Percentiles rank a stretch among this genome's conserved stretches.
These are phyloP conservation scores for Rhynchospora pubera DNA, from an alignment of 176 grass and related monocot species.

Conservation along the genomic window DNA sequence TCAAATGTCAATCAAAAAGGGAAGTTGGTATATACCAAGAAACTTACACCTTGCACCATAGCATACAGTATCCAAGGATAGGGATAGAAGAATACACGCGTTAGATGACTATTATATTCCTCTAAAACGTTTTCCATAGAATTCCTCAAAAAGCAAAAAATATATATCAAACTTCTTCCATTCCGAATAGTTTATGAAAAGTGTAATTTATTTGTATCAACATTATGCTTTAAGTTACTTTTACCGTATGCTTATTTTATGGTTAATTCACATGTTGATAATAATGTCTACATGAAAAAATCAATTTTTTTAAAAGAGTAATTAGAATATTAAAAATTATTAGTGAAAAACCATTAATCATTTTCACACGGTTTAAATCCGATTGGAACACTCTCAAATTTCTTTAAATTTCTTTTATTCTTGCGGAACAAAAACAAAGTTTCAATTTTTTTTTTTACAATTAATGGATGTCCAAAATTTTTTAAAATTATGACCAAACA, in stretches of 20 bases:
- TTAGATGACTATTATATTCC: not conserved
- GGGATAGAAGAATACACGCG: slow-evolving; percentile 5
- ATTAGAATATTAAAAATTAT: too few species aligned
- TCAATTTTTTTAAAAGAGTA: too few species aligned
- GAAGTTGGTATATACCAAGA: slow-evolving; percentile 4
- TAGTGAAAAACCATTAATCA: too few species aligned
- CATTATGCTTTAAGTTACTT: not conserved
- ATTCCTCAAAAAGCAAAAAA: not conserved
- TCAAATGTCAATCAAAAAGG: not conserved
- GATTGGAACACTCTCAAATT: too few species aligned
- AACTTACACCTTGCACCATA: not conserved
- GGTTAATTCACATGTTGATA: too few species aligned
- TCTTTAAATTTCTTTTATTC: too few species aligned
- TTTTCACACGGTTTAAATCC: too few species aligned
- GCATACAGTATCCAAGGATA: slow-evolving; percentile 18
- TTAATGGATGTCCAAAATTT: too few species aligned
- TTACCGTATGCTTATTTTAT: not conserved
- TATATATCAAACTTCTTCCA: not conserved
- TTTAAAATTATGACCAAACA: too few species aligned
- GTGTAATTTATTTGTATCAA: not conserved
- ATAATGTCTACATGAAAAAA: too few species aligned
- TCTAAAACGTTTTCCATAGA: not conserved
- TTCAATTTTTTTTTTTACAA: too few species aligned
- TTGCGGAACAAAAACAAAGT: too few species aligned
- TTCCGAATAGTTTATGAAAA: not conserved